Conservation (phyloP, 495 filamentous ascomycete genomes). For the Xylaria grammica region DNA sequence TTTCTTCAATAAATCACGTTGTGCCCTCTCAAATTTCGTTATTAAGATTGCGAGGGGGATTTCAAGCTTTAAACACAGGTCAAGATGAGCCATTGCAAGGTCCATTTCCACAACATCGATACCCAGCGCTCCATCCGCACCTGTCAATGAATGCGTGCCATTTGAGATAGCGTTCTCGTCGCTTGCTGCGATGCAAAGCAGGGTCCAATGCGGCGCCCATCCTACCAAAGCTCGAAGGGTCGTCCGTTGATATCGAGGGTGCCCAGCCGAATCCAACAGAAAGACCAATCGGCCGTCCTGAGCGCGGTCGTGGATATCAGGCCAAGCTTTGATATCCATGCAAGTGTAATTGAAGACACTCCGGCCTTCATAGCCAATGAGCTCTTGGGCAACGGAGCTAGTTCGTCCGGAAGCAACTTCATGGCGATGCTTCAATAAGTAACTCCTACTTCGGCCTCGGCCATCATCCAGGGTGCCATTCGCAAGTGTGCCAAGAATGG, state of each 20-base stretch:
- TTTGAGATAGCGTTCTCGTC: conserved; percentile 59
- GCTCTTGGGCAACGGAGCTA: conserved; percentile 89
- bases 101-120: conserved; percentile 59
- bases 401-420: conserved; percentile 91
- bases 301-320: conserved; percentile 84
- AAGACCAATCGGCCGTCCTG: conserved; percentile 79
- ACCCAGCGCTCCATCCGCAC: conserved; percentile 49
- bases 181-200: conserved; percentile 87
- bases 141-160: conserved; percentile 55
- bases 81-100: conserved; percentile 78
- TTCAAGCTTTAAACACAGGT: conserved; percentile 79
- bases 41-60: conserved; percentile 80
- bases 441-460: conserved; percentile 83
- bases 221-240: conserved; percentile 87
- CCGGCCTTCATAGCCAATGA: conserved; percentile 78
- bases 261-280: conserved; percentile 88
- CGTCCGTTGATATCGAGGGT: conserved; percentile 84
- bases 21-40: conserved; percentile 89
- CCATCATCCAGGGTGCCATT: conserved; percentile 91
- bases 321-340: conserved; percentile 88
- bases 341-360: conserved; percentile 85
- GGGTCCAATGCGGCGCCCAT: conserved; percentile 93
- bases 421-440: conserved; percentile 90
- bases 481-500: conserved; percentile 83
- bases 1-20: conserved; percentile 66